Conservation (phyloP, 1,284 basidiomycete species). For the Boletus sp. region DNA sequence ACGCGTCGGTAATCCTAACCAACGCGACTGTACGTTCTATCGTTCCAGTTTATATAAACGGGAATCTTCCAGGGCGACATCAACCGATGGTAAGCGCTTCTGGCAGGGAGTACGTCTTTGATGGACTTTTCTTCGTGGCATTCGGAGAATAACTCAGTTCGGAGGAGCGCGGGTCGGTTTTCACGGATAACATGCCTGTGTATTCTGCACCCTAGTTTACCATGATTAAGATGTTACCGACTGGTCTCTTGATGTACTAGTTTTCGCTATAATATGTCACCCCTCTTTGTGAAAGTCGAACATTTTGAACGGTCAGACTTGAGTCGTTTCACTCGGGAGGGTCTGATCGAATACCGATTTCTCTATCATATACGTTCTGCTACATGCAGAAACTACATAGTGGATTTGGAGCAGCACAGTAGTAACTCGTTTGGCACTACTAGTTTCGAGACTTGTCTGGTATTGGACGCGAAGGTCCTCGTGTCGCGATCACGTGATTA, state of each 20-base stretch:
- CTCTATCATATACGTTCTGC: background rate
- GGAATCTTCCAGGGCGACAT: background rate
- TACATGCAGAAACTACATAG: too few relatives aligned
- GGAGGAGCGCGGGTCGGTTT: too few relatives aligned
- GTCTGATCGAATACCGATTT: background rate
- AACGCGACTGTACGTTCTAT: background rate
- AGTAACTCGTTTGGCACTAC: too few relatives aligned
- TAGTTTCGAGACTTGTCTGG: too few relatives aligned
- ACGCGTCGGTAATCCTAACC: background rate
- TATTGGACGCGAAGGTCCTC: constrained; percentile 6
- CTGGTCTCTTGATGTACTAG: background rate
- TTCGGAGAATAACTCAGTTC: too few relatives aligned
- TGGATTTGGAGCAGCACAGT: too few relatives aligned
- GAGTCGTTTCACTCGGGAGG: too few relatives aligned
- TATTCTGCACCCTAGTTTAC: background rate
- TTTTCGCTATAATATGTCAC: background rate
- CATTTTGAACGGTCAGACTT: too few relatives aligned
- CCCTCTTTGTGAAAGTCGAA: background rate
- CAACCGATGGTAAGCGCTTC: too few relatives aligned
- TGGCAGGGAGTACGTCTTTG: too few relatives aligned
- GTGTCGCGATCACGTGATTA: constrained; percentile 29
- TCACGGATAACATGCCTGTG: too few relatives aligned
- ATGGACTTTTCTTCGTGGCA: too few relatives aligned
- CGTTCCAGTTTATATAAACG: background rate
- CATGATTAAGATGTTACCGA: background rate